Conservation (phyloP, 495 filamentous ascomycete genomes). For the Hyphodiscus hymeniophilus region DNA sequence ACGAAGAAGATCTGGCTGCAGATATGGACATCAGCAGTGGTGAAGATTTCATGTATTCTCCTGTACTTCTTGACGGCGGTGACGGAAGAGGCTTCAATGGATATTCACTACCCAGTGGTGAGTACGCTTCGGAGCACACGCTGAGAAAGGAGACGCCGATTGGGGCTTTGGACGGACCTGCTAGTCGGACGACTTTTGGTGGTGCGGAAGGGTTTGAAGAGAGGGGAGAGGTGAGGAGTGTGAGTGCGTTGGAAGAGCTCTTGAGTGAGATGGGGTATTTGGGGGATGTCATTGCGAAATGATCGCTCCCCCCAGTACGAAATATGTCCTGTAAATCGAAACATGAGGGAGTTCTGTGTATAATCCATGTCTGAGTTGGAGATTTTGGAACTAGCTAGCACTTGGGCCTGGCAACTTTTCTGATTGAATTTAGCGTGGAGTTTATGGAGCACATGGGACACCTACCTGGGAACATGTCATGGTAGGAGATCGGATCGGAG, state of each 20-base stretch:
- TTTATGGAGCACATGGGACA: no score
- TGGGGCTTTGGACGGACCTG: conserved; percentile 1
- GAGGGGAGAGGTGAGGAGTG: conserved; percentile 1
- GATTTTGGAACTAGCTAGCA: no score
- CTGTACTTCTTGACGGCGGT: conserved; percentile 1
- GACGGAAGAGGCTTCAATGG: conserved; percentile 11
- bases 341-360: no score
- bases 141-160: conserved; percentile 6
- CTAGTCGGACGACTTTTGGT: conserved; percentile 18
- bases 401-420: no score
- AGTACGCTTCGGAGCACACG: conserved; percentile 15
- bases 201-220: conserved; percentile 1
- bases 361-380: no score
- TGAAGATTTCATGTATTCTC: conserved; percentile 19
- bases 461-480: no score
- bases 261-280: conserved; percentile 21
- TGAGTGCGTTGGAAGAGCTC: conserved; percentile 16
- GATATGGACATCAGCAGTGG: conserved; percentile 12
- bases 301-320: no score
- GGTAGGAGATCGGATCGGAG: no score
- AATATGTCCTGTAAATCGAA: no score
- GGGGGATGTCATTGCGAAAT: conserved; percentile 13
- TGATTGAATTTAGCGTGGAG: no score
- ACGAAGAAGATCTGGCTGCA: conserved; percentile 11
- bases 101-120: conserved; percentile 12